Percentiles rank a stretch among this genome's conserved stretches.
phyloP scores from a whole-genome alignment of 345 rosid genomes.

The Eucalyptus pumila region DNA sequence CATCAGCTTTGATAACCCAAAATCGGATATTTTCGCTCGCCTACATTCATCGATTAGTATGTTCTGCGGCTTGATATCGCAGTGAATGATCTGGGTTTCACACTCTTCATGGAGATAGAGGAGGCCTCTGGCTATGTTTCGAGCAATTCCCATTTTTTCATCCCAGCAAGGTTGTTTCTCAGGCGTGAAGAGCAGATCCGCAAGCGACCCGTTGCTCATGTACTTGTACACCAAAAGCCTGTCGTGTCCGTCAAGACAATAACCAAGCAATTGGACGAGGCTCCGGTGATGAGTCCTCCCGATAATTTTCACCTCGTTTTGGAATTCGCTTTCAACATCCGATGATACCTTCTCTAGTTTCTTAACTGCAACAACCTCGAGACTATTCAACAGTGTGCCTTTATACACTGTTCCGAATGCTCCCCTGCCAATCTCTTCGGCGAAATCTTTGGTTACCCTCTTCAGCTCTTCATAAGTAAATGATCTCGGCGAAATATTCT shows the following conservation, averaged over 20 bases:
- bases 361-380: neutral
- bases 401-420: neutral
- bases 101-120: slow-evolving; percentile 9
- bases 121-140: slow-evolving; percentile 10
- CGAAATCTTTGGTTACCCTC: slow-evolving; percentile 2
- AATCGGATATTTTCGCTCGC: slow-evolving; percentile 7
- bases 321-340: slow-evolving; percentile 6
- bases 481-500: neutral
- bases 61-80: slow-evolving; percentile 13
- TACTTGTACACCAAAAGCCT: slow-evolving; percentile 12
- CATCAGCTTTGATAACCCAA: slow-evolving; percentile 17
- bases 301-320: slow-evolving; percentile 5
- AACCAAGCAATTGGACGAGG: slow-evolving; percentile 7
- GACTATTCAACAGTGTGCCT: neutral
- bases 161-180: neutral
- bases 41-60: slow-evolving; percentile 6
- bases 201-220: slow-evolving; percentile 16
- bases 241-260: slow-evolving; percentile 1
- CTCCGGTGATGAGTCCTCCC: slow-evolving; percentile 13
- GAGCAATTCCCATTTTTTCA: slow-evolving; percentile 2
- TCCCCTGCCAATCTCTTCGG: slow-evolving; percentile 13
- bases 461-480: slow-evolving; percentile 4
- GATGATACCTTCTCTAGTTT: neutral
- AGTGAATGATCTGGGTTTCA: slow-evolving; percentile 13
- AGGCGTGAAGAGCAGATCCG: neutral